Conservation (phyloP, 768 basidiomycete genomes). For the Kwoniella shandongensis region DNA sequence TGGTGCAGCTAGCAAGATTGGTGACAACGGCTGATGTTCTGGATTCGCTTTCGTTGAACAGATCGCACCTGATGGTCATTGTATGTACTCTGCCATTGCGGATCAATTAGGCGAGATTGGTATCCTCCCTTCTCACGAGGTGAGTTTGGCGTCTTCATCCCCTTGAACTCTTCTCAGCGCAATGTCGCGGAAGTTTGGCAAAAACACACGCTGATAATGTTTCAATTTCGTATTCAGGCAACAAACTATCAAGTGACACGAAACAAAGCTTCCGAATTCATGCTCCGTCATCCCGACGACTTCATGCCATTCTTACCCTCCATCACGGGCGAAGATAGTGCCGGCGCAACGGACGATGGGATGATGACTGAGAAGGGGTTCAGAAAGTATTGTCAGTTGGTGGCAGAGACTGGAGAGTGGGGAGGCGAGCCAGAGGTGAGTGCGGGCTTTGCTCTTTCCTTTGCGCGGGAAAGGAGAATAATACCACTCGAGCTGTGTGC, state of each 20-base stretch:
- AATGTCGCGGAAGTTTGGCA: no score
- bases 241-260: conserved; percentile 57
- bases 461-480: no score
- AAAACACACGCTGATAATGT: no score
- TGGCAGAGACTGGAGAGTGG: conserved; percentile 86
- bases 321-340: conserved; percentile 64
- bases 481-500: no score
- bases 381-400: conserved; percentile 69
- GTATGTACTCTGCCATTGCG: conserved; percentile 89
- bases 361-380: conserved; percentile 67
- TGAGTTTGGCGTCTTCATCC: conserved; percentile 8
- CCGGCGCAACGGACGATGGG: conserved; percentile 65
- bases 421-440: conserved; percentile 87
- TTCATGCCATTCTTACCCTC: conserved; percentile 91
- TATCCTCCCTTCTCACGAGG: conserved; percentile 60
- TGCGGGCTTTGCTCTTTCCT: not conserved
- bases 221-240: conserved; percentile 6
- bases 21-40: not conserved
- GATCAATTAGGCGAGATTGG: conserved; percentile 81
- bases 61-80: conserved; percentile 95
- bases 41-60: conserved; percentile 44
- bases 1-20: no score
- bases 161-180: no score
- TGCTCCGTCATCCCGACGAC: conserved; percentile 76
- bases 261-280: conserved; percentile 72